These are phyloP conservation scores for Chlorella sp. DNA, from an alignment of 139 green algal genomes.

Conservation along the genomic window DNA sequence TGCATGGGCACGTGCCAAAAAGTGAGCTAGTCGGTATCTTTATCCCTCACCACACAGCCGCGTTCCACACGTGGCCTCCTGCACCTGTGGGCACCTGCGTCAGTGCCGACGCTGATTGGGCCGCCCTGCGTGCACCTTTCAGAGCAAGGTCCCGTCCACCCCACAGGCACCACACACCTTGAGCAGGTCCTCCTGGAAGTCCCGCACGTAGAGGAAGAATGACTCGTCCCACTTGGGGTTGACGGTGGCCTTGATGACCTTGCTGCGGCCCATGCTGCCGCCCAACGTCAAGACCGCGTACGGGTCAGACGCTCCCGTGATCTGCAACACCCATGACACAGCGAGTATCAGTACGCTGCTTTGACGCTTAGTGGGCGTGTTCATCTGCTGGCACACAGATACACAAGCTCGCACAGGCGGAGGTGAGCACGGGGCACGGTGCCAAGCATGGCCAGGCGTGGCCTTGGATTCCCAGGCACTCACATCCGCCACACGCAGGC, in stretches of 20 bases:
- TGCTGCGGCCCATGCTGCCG: conserved; percentile 19
- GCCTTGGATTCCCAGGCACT: conserved; percentile 8
- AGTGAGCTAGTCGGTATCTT: no score
- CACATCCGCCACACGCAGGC: conserved; percentile 42
- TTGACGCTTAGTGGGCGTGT: neutral
- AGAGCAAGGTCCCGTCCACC: no score
- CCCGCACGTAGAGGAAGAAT: conserved; percentile 40
- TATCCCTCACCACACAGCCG: no score
- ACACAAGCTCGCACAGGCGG: neutral
- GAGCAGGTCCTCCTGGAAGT: conserved; percentile 1
- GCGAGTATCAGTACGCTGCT: neutral
- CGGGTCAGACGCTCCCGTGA: conserved; percentile 40
- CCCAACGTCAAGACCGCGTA: conserved; percentile 37
- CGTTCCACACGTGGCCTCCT: no score
- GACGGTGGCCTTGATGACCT: conserved; percentile 11
- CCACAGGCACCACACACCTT: no score
- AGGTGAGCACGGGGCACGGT: neutral
- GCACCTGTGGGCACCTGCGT: no score
- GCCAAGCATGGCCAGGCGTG: neutral
- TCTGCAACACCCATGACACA: conserved; percentile 14
- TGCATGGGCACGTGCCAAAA: no score
- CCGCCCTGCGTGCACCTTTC: no score
- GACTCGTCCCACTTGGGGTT: conserved; percentile 41
- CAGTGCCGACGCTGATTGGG: no score
- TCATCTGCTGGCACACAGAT: neutral